Percentiles rank a stretch among this genome's conserved stretches.
Conservation (phyloP, 176 grass and related monocot genomes). For the Tillandsia leiboldiana region DNA sequence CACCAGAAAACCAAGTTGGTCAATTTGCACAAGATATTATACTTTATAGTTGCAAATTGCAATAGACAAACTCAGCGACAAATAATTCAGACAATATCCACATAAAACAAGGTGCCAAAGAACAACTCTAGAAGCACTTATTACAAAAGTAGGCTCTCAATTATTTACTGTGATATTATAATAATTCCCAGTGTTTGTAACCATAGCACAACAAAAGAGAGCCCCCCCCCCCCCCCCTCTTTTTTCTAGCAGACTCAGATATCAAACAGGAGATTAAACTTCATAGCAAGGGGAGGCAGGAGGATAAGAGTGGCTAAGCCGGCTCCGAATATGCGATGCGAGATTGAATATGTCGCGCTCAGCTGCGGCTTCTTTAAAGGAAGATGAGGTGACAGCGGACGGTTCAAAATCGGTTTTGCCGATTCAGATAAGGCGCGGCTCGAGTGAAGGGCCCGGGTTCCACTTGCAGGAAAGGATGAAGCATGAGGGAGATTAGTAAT, state of each 20-base stretch:
- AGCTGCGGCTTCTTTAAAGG: constrained; percentile 77
- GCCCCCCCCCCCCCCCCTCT: too few species aligned
- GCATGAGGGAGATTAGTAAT: not conserved
- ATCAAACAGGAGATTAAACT: constrained; percentile 49
- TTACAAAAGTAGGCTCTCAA: too few species aligned
- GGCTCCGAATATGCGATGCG: constrained; percentile 61
- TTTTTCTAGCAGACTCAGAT: constrained; percentile 19
- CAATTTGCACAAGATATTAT: too few species aligned
- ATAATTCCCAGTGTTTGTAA: too few species aligned
- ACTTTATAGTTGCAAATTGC: too few species aligned
- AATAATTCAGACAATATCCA: too few species aligned
- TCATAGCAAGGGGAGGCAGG: constrained; percentile 45
- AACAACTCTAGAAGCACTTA: too few species aligned
- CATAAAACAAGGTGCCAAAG: too few species aligned
- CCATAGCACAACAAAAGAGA: too few species aligned
- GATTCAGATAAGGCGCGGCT: constrained; percentile 18
- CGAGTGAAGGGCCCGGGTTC: constrained; percentile 32
- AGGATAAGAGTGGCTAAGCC: constrained; percentile 45
- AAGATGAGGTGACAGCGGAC: constrained; percentile 70
- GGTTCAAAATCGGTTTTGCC: constrained; percentile 37
- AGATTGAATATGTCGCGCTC: constrained; percentile 61
- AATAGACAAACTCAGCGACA: too few species aligned
- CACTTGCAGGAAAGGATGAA: constrained; percentile 18
- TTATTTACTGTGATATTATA: too few species aligned
- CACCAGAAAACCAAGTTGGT: too few species aligned